Base-by-base conservation (phyloP, 768 basidiomycete species). In the Hysterangium stoloniferum region DNA sequence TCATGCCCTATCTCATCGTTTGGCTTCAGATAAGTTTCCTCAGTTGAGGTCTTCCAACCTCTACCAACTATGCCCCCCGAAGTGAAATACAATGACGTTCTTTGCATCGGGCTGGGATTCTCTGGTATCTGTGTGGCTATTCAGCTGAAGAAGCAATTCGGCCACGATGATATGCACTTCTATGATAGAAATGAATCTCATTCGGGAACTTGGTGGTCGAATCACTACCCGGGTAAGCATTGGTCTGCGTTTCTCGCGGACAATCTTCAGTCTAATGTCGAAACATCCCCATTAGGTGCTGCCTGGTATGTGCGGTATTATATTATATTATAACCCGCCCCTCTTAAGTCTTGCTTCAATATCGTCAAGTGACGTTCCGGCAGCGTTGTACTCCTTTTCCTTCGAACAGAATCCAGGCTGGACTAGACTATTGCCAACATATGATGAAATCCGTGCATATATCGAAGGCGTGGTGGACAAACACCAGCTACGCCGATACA, bases 31-130 rank as follows among this genome's bases (percentile, higher is more conserved):
- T n/a, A n/a, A n/a, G n/a, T n/a, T n/a, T n/a, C n/a, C n/a, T n/a
- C n/a, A n/a, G n/a, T n/a, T n/a, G n/a, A n/a, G n/a, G n/a, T n/a
- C n/a, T n/a, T n/a, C n/a, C n/a, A n/a, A n/a, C n/a, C n/a, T n/a
- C n/a, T n/a, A n/a, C n/a, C n/a, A n/a, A n/a, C n/a, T n/a, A n/a
- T n/a, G n/a, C n/a, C n/a, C n/a, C n/a, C n/a, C n/a, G n/a, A n/a
- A n/a, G n/a, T n/a, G 6, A 51, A 29, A 33, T 52, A 52, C 37
- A 35, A 19, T 33, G 17, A 32, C 11, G 25, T 52, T 25, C n/a
- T 55, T 2, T 52, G 51, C 40, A 52, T 59, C 44, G 61, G 61
- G 17, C 52, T 57, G 1, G 61, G 61, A 6, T 11, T 62, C 3
- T 51, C 51, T 0, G 61, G 61, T 8, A 53, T 62, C 45, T 57